phyloP scores from a whole-genome alignment of 768 basidiomycete genomes.

The Hericium rajendrae region DNA sequence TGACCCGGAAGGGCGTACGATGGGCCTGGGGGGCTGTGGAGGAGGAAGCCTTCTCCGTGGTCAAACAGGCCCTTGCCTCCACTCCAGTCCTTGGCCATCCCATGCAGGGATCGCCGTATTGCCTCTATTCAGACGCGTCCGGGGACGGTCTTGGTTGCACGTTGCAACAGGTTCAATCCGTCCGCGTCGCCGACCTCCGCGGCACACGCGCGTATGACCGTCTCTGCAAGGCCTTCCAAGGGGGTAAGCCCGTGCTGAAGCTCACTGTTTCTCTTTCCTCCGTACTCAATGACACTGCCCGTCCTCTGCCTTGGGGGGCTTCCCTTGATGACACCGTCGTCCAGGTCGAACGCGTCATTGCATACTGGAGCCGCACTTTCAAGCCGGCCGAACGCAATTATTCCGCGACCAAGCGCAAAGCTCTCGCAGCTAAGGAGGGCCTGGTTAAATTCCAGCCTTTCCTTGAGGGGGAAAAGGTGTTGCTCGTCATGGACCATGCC shows the following conservation, averaged over 20 bases:
- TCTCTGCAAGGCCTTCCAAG: constrained; percentile 3
- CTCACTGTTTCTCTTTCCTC: too few relatives aligned
- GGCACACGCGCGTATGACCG: constrained; percentile 14
- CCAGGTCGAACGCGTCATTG: constrained; percentile 13
- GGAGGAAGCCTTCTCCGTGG: constrained; percentile 19
- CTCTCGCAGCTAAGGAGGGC: too few relatives aligned
- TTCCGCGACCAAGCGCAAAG: too few relatives aligned
- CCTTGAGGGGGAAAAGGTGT: constrained; percentile 26
- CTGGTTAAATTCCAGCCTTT: background rate
- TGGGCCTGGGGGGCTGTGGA: constrained; percentile 7
- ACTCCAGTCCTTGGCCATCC: constrained; percentile 27
- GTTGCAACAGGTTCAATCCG: constrained; percentile 18
- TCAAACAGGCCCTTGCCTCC: constrained; percentile 21
- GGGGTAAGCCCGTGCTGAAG: background rate
- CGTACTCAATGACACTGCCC: too few relatives aligned
- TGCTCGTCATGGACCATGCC: constrained; percentile 18
- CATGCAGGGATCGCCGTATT: constrained; percentile 20
- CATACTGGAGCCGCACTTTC: constrained; percentile 13
- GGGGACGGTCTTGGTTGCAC: constrained; percentile 12
- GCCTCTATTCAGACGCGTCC: constrained; percentile 26
- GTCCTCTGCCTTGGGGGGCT: too few relatives aligned
- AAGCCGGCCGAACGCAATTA: too few relatives aligned
- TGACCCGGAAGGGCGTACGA: too few relatives aligned
- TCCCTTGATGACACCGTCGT: constrained; percentile 2
- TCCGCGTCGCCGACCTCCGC: constrained; percentile 11